Evolutionary conservation across 495 filamentous ascomycete genomes (phyloP).

Genomic region (Penicillium arizonense): DNA sequence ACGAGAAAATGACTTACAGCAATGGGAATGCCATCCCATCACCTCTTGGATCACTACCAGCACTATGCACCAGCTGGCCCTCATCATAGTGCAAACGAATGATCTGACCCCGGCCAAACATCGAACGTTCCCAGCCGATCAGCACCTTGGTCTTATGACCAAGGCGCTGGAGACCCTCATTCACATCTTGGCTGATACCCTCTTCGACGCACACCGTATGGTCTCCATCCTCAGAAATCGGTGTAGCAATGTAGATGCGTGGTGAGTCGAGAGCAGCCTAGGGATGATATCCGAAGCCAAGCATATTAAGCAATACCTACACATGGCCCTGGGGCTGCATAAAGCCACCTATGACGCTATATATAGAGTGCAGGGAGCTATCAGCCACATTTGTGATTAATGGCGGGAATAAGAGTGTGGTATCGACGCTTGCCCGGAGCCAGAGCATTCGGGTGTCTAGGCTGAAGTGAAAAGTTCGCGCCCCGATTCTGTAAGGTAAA

Average conservation of each 20-base stretch:
- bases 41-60: slow-evolving; percentile 82
- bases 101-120: slow-evolving; percentile 91
- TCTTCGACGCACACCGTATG: slow-evolving; percentile 78
- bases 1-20: slow-evolving; percentile 13
- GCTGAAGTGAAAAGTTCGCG: slow-evolving; percentile 69
- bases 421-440: slow-evolving; percentile 85
- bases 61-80: slow-evolving; percentile 69
- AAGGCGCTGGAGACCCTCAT: slow-evolving; percentile 61
- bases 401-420: slow-evolving; percentile 95
- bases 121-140: slow-evolving; percentile 59
- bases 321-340: slow-evolving; percentile 99
- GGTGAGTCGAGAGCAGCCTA: slow-evolving; percentile 92
- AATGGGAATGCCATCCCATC: slow-evolving; percentile 79
- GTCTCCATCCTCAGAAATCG: slow-evolving; percentile 48
- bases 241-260: slow-evolving; percentile 77
- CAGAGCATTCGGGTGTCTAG: slow-evolving; percentile 72
- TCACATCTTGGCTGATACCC: slow-evolving; percentile 66
- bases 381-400: slow-evolving; percentile 79
- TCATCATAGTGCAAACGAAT: slow-evolving; percentile 76
- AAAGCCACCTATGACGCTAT: slow-evolving; percentile 96
- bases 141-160: slow-evolving; percentile 78
- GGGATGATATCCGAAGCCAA: slow-evolving; percentile 78
- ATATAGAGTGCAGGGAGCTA: slow-evolving; percentile 73
- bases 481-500: slow-evolving; percentile 95
- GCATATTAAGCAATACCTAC: slow-evolving; percentile 88